These are phyloP conservation scores for Secale cereale DNA, from an alignment of 176 grass and related monocot species.

Conservation along the genomic window DNA sequence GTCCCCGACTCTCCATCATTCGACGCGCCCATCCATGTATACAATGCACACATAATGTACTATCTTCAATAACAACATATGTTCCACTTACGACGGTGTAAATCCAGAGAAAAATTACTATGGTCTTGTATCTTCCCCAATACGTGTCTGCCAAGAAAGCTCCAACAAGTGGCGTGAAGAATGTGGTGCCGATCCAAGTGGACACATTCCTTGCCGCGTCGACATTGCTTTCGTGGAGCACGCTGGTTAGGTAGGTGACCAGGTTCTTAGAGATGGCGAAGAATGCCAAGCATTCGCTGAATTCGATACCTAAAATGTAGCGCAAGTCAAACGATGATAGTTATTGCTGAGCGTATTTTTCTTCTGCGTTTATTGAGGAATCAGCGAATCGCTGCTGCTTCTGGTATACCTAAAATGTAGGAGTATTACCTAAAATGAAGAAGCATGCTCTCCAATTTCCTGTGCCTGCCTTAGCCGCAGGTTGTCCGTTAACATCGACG, in stretches of 20 bases:
- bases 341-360: not conserved
- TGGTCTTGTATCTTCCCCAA: conserved; percentile 53
- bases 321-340: not conserved
- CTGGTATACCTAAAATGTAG: too few species aligned
- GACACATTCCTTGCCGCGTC: conserved; percentile 52
- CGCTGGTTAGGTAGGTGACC: conserved; percentile 60
- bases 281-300: conserved; percentile 51
- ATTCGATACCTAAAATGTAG: conserved; percentile 36
- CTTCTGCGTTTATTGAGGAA: not conserved
- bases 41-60: not conserved
- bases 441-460: conserved; percentile 47
- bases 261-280: conserved; percentile 58
- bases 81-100: conserved; percentile 40
- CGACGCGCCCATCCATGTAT: not conserved
- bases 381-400: too few species aligned
- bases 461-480: not conserved
- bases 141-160: conserved; percentile 78
- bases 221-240: conserved; percentile 50
- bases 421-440: conserved; percentile 30
- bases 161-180: conserved; percentile 55
- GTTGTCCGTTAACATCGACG: conserved; percentile 13
- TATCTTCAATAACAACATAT: not conserved
- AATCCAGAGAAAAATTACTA: conserved; percentile 37
- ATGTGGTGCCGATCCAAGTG: conserved; percentile 60
- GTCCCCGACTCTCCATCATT: not conserved